Evolutionary conservation across 805 yeast genomes (phyloP), one percentile per base, ranked within the genome.

Genomic region (Yamadazyma insecticola): DNA sequence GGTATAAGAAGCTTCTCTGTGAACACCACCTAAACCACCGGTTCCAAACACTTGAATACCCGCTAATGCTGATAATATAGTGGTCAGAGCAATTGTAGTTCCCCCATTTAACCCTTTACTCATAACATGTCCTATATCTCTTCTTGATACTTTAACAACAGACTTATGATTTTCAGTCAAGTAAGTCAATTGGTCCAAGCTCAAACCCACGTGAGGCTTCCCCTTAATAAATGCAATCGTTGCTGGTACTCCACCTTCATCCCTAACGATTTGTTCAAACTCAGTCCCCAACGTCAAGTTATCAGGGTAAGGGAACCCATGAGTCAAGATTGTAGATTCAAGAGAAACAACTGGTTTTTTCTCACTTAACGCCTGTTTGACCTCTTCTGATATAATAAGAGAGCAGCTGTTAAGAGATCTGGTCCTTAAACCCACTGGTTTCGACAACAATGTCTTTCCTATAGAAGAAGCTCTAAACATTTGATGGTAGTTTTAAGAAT

Each of bases 21-120:
- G 95, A 8, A 86, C 95, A 13, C 96, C 96, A 13, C 96, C 96
- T 13, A 87, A 66, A 1, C 96, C 96, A 19, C 96, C 96, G 2
- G 96, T 88, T 1, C 94, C 92, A 65, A 87, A 88, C 9, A 88
- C 86, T 44, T 74, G 70, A 43, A 87, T 83, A 0, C 94, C 92
- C 0, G 89, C 88, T 46, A 58, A 48, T 32, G 77, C 67, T 1
- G 96, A 78, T 13, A 88, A 54, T 13, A 87, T 81, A 94, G 86
- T 85, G 0, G 96, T 87, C 16, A 84, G 79, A 2, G 96, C 85
- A 36, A 87, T 85, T 0, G 96, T 87, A 2, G 96, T 88, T 5
- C 96, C 96, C 6, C 96, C 96, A 29, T 72, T 63, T n/a, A 75
- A 51, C 18, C 61, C 57, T 26, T 66, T 60, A 10, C 87, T 74